These are phyloP conservation scores for Casuarina equisetifolia DNA, from an alignment of 306 rosid species.

Conservation along the genomic window DNA sequence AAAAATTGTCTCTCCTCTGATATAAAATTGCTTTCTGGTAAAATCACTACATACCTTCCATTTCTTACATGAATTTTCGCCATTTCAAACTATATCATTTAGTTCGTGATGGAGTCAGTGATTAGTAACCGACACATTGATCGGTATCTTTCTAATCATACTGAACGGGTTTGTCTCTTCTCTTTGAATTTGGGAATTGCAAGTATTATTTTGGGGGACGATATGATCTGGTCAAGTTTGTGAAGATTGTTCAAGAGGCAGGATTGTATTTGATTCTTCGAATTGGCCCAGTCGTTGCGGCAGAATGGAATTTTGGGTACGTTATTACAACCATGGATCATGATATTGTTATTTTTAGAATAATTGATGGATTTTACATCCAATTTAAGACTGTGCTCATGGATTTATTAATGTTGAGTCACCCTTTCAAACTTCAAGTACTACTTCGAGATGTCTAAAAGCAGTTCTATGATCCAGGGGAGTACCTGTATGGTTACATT, in stretches of 20 bases:
- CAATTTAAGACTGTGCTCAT: background rate
- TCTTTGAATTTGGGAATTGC: background rate
- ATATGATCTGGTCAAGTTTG: constrained; percentile 60
- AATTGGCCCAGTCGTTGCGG: constrained; percentile 59
- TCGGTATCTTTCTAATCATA: background rate
- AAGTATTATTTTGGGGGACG: constrained; percentile 58
- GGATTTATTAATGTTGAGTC: background rate
- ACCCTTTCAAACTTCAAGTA: constrained; percentile 11
- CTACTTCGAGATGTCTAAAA: constrained; percentile 24
- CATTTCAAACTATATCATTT: background rate
- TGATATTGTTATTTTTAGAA: background rate
- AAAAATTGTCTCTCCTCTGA: background rate
- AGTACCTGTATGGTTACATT: constrained; percentile 93
- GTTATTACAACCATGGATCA: background rate
- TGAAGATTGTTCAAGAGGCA: constrained; percentile 47
- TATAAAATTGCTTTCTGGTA: background rate
- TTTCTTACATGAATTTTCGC: background rate
- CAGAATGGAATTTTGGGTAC: constrained; percentile 61
- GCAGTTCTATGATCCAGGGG: constrained; percentile 59
- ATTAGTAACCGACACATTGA: background rate
- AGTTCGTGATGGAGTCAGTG: background rate
- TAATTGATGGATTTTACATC: background rate
- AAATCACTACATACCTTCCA: background rate
- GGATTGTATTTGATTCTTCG: constrained; percentile 55
- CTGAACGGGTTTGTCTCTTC: background rate